A percentile compares a stretch with the other conserved stretches of the same genome.
Conservation (phyloP, 495 filamentous ascomycete genomes). For the Melanomma pulvis-pyrius region DNA sequence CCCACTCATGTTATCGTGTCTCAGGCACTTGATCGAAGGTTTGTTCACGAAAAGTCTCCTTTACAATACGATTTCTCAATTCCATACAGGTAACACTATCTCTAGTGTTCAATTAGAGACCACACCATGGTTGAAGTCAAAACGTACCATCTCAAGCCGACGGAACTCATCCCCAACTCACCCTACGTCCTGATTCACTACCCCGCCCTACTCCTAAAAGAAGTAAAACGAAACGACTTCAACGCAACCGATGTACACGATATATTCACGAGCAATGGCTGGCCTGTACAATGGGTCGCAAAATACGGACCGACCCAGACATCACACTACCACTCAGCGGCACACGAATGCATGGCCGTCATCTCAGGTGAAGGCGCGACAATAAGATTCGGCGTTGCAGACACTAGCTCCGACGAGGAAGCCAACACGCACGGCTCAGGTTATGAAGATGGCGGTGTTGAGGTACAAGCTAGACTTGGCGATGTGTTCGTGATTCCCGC, state of each 20-base stretch:
- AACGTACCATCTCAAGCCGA: slow-evolving; percentile 35
- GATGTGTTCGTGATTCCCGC: slow-evolving; percentile 49
- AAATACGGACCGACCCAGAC: slow-evolving; percentile 45
- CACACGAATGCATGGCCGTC: slow-evolving; percentile 51
- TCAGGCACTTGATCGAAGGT: no score
- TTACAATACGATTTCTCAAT: no score
- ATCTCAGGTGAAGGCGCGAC: slow-evolving; percentile 41
- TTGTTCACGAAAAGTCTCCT: no score
- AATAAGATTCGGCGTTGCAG: slow-evolving; percentile 48
- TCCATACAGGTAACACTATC: no score
- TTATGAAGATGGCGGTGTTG: slow-evolving; percentile 39
- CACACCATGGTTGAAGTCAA: slow-evolving; percentile 33
- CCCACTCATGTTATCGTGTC: no score
- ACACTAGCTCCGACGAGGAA: slow-evolving; percentile 38
- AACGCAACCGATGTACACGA: slow-evolving; percentile 34
- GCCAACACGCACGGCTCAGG: slow-evolving; percentile 37
- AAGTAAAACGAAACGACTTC: slow-evolving; percentile 14
- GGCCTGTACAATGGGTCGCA: slow-evolving; percentile 46
- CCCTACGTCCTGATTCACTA: slow-evolving; percentile 42
- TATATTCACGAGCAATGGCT: slow-evolving; percentile 44
- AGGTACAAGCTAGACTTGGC: slow-evolving; percentile 40
- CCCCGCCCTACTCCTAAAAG: slow-evolving; percentile 30
- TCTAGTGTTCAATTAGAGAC: no score
- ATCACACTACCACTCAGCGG: slow-evolving; percentile 47
- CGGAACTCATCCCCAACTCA: slow-evolving; percentile 45